Base-by-base conservation (phyloP, 495 filamentous ascomycete species). In the Aspergillus bridgeri region DNA sequence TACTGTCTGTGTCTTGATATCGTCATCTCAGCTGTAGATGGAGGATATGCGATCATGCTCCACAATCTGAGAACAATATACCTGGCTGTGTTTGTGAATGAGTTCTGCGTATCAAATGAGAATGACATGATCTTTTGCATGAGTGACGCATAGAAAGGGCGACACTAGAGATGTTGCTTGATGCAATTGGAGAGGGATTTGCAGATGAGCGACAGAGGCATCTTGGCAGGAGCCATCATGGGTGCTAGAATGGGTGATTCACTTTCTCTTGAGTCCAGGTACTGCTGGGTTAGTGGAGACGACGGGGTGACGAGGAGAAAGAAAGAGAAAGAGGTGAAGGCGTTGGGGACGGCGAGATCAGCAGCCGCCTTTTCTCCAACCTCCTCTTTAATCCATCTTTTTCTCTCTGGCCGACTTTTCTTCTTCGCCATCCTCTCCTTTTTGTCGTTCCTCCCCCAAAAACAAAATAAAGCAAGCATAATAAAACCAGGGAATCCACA, bases 401-500 rank as follows among this genome's bases (percentile, higher is more conserved):
- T 53, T 24, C 48, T 48, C 60, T 42, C n/a, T 54, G 42, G 17
- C n/a, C n/a, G 27, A 52, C 50, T 20, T 57, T 51, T 57, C 38
- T 48, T 50, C 33, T 50, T 48, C 49, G 33, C 19, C 54, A 45
- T 52, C 49, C n/a, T 27, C 19, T 47, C 48, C 5, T n/a, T 44
- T 29, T 23, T 24, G 18, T 27, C 19, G 9, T 7, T 46, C 24
- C 9, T 21, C 27, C 51, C 11, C 7, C 38, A 20, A 38, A 43
- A 55, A 48, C 55, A 53, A n/a, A n/a, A 51, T 19, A 22, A 56
- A 56, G 24, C 18, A 56, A 27, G n/a, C 51, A 21, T 21, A 38
- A 48, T 48, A 45, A 52, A 43, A 29, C n/a, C n/a, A n/a, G n/a
- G n/a, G n/a, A n/a, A n/a, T n/a, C n/a, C 9, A 48, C 45, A n/a